Percentiles rank a stretch among this genome's conserved stretches.
These are phyloP conservation scores for Ceratocystis colombiana DNA, from an alignment of 2,329 filamentous ascomycete genomes.

Conservation along the genomic window DNA sequence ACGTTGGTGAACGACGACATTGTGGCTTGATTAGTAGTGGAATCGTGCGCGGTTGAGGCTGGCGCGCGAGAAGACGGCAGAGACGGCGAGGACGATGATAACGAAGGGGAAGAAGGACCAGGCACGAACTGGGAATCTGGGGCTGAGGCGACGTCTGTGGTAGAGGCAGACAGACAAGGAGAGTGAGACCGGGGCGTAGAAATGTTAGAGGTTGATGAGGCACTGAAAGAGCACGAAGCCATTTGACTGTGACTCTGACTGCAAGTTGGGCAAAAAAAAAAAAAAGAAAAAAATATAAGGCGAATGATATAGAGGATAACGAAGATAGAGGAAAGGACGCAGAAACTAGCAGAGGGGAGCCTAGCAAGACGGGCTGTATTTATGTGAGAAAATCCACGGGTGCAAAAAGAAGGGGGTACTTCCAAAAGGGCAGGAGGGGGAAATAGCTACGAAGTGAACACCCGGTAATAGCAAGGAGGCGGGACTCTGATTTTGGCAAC, in stretches of 20 bases:
- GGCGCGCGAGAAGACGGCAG: slow-evolving; percentile 29
- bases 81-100: neutral
- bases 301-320: neutral
- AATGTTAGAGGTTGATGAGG: slow-evolving; percentile 42
- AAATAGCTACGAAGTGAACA: neutral
- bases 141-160: slow-evolving; percentile 35
- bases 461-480: slow-evolving; percentile 7
- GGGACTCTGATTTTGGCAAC: neutral
- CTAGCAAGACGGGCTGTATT: slow-evolving; percentile 14
- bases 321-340: slow-evolving; percentile 8
- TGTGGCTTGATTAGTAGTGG: slow-evolving; percentile 40
- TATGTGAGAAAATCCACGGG: slow-evolving; percentile 1
- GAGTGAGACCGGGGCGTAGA: slow-evolving; percentile 47
- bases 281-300: slow-evolving; percentile 3
- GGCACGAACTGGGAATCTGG: slow-evolving; percentile 40
- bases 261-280: neutral
- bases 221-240: slow-evolving; percentile 32
- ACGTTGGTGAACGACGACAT: slow-evolving; percentile 47
- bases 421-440: neutral
- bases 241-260: slow-evolving; percentile 15
- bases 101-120: slow-evolving; percentile 28
- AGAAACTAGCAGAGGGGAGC: neutral
- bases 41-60: slow-evolving; percentile 43
- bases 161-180: slow-evolving; percentile 27
- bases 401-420: neutral